phyloP scores from a whole-genome alignment of 1,139 yeast genomes.

The Hansenula lynferdii region DNA sequence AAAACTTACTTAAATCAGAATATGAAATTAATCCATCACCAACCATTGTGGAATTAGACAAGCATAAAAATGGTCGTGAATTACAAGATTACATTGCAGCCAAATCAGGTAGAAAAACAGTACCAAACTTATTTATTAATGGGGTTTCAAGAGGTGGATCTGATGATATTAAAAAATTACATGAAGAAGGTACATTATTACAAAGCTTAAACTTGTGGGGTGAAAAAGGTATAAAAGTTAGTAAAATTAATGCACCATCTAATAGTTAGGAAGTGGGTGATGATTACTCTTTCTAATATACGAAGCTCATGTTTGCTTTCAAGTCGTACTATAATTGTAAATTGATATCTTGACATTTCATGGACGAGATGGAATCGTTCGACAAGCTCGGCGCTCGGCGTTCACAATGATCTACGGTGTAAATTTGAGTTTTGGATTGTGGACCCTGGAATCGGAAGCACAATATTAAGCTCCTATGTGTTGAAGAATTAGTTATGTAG shows the following conservation, averaged over 20 bases:
- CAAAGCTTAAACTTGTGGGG: constrained; percentile 58
- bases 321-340: too few species aligned
- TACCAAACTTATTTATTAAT: constrained; percentile 66
- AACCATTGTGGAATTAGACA: constrained; percentile 74
- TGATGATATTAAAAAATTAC: constrained; percentile 70
- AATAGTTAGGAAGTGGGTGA: constrained; percentile 18
- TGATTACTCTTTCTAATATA: too few species aligned
- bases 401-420: too few species aligned
- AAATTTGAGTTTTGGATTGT: too few species aligned
- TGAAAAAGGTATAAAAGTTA: constrained; percentile 47
- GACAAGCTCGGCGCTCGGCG: too few species aligned
- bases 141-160: constrained; percentile 68
- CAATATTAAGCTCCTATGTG: too few species aligned
- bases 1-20: constrained; percentile 55
- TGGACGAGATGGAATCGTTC: too few species aligned
- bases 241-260: constrained; percentile 51
- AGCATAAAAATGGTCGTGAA: constrained; percentile 60
- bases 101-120: constrained; percentile 60
- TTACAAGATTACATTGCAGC: constrained; percentile 56
- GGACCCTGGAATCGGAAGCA: too few species aligned
- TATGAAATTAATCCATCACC: constrained; percentile 74
- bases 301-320: too few species aligned
- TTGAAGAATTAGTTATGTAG: too few species aligned
- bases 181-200: constrained; percentile 48
- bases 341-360: too few species aligned